Evolutionary conservation across 2,329 filamentous ascomycete species (phyloP), one percentile per base, ranked within the genome.

Genomic region (Cercospora janseana): DNA sequence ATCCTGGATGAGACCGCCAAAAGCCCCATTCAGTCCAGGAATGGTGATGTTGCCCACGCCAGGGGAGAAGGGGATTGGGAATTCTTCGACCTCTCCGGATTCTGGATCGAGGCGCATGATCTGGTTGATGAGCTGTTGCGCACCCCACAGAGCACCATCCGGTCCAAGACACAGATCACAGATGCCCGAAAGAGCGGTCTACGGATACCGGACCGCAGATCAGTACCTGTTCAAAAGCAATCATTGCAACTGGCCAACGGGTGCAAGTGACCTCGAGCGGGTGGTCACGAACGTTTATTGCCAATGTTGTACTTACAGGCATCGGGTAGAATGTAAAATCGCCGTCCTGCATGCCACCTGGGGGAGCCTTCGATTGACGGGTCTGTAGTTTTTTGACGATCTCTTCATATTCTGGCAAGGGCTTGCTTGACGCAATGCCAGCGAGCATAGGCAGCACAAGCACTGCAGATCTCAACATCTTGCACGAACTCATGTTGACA

Each of bases 121-220:
- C 10, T 49, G 31, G 20, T 49, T 49, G 16, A 52, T 38, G n/a
- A 52, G 45, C 18, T 42, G 23, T 16, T 52, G 38, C 3, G 35
- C 45, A 13, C 50, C 50, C 50, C 50, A 52, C 6, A 52, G 24
- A 5, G 50, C 50, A 13, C 50, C 50, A 45, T 52, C 50, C 18
- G 50, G 50, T 4, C 50, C 50, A 18, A 43, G 37, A 31, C 37
- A 43, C 12, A 52, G 31, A 31, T 52, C 50, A 12, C 50, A 52
- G 9, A 49, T 49, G 10, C 50, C 50, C 8, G 37, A 44, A 4
- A 49, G 26, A n/a, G 27, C 28, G 31, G 50, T 35, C 13, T 43
- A 34, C 48, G 41, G 23, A 12, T 40, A 18, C 15, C 21, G 12
- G 37, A 40, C 41, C 15, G 41, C n/a, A 29, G 40, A 34, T 15